A percentile compares a stretch with the other conserved stretches of the same genome.
Evolutionary conservation across 2,329 filamentous ascomycete genomes (phyloP).

Genomic region (Diplodia corticola): DNA sequence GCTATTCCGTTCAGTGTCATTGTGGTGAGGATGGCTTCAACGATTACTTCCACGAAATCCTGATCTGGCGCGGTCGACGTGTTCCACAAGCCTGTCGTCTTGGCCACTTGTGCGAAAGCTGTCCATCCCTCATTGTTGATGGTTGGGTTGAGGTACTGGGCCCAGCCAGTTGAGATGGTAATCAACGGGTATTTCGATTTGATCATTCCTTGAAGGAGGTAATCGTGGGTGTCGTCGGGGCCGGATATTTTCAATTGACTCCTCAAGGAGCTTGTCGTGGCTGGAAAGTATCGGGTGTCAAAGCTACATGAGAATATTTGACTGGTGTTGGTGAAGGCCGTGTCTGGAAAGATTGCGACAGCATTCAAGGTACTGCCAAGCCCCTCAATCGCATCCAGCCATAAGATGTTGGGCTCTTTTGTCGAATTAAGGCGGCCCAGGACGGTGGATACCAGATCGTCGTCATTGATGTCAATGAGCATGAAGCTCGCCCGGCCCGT

Average conservation of each 20-base stretch:
- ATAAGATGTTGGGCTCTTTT: background rate
- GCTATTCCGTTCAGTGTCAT: conserved; percentile 4
- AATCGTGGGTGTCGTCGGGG: background rate
- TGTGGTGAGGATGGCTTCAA: background rate
- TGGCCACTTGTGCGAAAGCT: background rate
- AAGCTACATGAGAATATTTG: background rate
- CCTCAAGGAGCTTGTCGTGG: background rate
- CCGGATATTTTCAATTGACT: background rate
- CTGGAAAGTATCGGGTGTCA: background rate
- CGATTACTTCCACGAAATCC: background rate
- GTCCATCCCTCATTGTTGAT: background rate
- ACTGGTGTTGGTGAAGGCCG: background rate
- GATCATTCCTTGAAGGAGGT: background rate
- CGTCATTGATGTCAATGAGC: background rate
- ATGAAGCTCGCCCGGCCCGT: background rate
- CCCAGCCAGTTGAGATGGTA: background rate
- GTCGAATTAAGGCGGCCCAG: background rate
- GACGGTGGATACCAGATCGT: background rate
- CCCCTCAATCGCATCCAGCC: background rate
- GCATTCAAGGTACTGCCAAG: background rate
- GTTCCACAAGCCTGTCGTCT: background rate
- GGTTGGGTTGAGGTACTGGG: background rate
- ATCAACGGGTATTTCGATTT: background rate
- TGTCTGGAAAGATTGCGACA: background rate
- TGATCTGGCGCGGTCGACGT: background rate